These are phyloP conservation scores for Orbilia blumenaviensis DNA, from an alignment of 2,329 filamentous ascomycete genomes.

Conservation along the genomic window DNA sequence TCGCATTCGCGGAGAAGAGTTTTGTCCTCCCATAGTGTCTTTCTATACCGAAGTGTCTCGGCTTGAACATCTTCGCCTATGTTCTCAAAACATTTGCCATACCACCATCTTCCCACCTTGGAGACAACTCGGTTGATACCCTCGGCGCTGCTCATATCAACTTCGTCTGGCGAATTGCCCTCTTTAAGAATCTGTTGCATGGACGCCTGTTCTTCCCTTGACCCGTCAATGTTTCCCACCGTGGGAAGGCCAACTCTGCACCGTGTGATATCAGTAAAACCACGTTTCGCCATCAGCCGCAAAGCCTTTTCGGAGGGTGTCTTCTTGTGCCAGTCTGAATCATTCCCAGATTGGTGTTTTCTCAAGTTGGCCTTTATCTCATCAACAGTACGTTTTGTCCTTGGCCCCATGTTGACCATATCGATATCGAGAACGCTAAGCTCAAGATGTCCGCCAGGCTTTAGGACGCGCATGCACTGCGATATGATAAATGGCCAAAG, in stretches of 20 bases:
- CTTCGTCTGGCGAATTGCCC: conserved; percentile 60
- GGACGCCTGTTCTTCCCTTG: conserved; percentile 59
- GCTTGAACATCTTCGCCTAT: conserved; percentile 63
- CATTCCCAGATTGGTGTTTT: conserved; percentile 70
- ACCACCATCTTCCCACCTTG: conserved; percentile 95
- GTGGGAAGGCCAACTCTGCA: conserved; percentile 82
- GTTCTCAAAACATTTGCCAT: conserved; percentile 87
- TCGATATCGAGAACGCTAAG: conserved; percentile 80
- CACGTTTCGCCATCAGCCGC: conserved; percentile 72
- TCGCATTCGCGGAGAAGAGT: conserved; percentile 83
- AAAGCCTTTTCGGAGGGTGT: conserved; percentile 69
- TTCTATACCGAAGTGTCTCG: conserved; percentile 64
- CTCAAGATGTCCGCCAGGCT: conserved; percentile 81
- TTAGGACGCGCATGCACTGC: conserved; percentile 79
- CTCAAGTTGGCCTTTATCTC: conserved; percentile 74
- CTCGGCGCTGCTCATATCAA: conserved; percentile 64
- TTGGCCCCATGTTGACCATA: conserved; percentile 81
- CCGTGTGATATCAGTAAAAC: conserved; percentile 76
- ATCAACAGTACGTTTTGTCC: conserved; percentile 73
- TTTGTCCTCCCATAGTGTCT: conserved; percentile 81
- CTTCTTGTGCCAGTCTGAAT: conserved; percentile 60
- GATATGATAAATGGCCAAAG: conserved; percentile 76
- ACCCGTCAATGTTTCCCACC: conserved; percentile 63
- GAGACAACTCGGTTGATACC: conserved; percentile 92
- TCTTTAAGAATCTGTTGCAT: conserved; percentile 52